A percentile compares a stretch with the other conserved stretches of the same genome.
phyloP scores from a whole-genome alignment of 768 basidiomycete species.

The Melanogaster broomeanus region DNA sequence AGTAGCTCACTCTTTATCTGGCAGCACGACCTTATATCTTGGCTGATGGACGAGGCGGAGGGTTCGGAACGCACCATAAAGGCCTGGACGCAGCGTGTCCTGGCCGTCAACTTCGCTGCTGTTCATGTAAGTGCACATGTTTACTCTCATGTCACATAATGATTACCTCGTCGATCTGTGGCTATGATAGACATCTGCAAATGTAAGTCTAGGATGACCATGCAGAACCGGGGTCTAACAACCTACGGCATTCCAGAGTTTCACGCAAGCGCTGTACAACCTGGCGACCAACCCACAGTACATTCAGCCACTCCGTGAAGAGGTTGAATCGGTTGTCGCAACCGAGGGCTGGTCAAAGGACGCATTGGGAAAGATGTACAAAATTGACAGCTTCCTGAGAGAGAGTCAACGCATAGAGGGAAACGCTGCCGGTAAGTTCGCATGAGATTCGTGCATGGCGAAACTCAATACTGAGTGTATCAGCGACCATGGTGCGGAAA shows the following conservation, averaged over 20 bases:
- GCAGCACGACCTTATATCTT: too few relatives aligned
- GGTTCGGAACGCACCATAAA: too few relatives aligned
- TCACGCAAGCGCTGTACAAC: slow-evolving; percentile 35
- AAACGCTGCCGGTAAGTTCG: slow-evolving; percentile 19
- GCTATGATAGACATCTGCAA: slow-evolving; percentile 19
- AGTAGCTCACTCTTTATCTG: too few relatives aligned
- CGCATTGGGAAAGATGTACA: slow-evolving; percentile 30
- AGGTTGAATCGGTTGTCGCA: slow-evolving; percentile 30
- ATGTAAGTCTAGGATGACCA: slow-evolving; percentile 6
- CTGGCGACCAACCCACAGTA: slow-evolving; percentile 36
- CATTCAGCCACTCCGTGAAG: slow-evolving; percentile 34
- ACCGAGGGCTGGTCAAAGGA: slow-evolving; percentile 27
- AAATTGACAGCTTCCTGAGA: slow-evolving; percentile 43
- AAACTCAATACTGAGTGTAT: neutral
- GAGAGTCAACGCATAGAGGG: slow-evolving; percentile 34
- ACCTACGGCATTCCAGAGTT: slow-evolving; percentile 16
- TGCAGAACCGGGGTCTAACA: neutral
- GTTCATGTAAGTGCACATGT: too few relatives aligned
- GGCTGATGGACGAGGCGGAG: too few relatives aligned
- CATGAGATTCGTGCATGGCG: neutral
- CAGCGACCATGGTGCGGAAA: slow-evolving; percentile 33
- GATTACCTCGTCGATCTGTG: neutral
- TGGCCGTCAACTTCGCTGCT: too few relatives aligned
- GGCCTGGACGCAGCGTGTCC: too few relatives aligned
- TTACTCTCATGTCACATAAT: too few relatives aligned